phyloP scores from a whole-genome alignment of 768 basidiomycete genomes.

The Crepidotus variabilis region DNA sequence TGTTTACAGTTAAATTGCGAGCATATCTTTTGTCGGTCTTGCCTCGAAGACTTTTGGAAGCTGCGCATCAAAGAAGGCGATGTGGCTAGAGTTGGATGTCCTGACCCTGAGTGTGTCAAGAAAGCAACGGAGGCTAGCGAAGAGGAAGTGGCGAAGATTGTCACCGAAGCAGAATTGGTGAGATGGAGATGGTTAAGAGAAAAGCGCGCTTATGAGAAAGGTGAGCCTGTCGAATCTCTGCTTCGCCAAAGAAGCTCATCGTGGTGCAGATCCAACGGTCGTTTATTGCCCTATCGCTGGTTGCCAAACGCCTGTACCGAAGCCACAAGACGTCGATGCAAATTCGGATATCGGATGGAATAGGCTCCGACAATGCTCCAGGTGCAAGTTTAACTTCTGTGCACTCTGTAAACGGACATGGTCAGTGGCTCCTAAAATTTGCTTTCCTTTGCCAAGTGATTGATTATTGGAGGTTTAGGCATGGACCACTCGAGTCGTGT shows the following conservation, averaged over 20 bases:
- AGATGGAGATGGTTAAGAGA: slow-evolving; percentile 79
- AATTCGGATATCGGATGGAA: slow-evolving; percentile 68
- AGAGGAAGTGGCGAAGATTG: slow-evolving; percentile 70
- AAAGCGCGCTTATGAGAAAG: slow-evolving; percentile 70
- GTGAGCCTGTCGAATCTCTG: slow-evolving; percentile 32
- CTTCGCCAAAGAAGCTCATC: background rate
- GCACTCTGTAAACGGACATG: slow-evolving; percentile 79
- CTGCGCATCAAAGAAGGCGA: slow-evolving; percentile 80
- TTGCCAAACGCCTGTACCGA: slow-evolving; percentile 78
- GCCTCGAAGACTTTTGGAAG: slow-evolving; percentile 44
- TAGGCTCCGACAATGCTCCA: slow-evolving; percentile 64
- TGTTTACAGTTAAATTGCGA: background rate
- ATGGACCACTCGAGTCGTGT: slow-evolving; percentile 75
- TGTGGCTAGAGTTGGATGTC: slow-evolving; percentile 74
- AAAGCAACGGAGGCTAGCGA: slow-evolving; percentile 52
- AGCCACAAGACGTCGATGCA: slow-evolving; percentile 37
- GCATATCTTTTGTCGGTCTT: background rate
- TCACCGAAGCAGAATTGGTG: slow-evolving; percentile 56
- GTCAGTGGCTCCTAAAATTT: slow-evolving; percentile 30
- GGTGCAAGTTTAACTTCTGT: slow-evolving; percentile 80
- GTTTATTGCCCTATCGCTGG: slow-evolving; percentile 67
- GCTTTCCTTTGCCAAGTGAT: slow-evolving; percentile 1
- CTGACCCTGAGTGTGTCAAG: slow-evolving; percentile 79
- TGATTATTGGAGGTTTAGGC: slow-evolving; percentile 44
- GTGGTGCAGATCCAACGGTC: slow-evolving; percentile 8